Percentiles rank a stretch among this genome's conserved stretches.
Conservation (phyloP, 176 grass and related monocot species). For the Melocanna baccifera region DNA sequence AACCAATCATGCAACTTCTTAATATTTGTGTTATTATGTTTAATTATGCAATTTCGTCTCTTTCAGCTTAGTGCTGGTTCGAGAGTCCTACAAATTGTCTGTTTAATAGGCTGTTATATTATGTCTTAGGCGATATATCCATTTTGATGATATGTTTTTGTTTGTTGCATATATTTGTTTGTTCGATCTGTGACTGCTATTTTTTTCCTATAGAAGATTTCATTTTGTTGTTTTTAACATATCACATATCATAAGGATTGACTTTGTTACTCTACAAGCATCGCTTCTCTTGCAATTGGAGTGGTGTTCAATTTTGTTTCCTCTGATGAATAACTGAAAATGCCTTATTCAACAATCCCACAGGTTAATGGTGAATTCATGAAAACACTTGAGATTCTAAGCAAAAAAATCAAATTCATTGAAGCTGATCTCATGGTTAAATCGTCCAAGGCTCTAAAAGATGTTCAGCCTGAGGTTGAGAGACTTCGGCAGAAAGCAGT, state of each 20-base stretch:
- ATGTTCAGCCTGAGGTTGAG: conserved; percentile 88
- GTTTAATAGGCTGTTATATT: background rate
- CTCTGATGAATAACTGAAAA: conserved; percentile 16
- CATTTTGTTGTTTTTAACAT: conserved; percentile 10
- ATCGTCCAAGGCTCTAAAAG: conserved; percentile 81
- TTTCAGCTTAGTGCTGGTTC: background rate
- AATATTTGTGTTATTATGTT: background rate
- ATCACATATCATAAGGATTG: background rate
- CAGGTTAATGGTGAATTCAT: conserved; percentile 97
- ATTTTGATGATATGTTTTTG: conserved; percentile 16
- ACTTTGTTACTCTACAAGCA: background rate
- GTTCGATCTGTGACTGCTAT: background rate
- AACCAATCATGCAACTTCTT: background rate
- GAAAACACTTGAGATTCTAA: conserved; percentile 80
- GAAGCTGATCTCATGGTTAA: conserved; percentile 82
- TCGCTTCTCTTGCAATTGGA: conserved; percentile 6
- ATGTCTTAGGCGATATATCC: background rate
- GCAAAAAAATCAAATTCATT: conserved; percentile 88
- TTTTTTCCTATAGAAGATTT: background rate
- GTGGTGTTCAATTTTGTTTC: background rate
- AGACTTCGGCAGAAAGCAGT: conserved; percentile 86
- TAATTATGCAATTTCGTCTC: background rate
- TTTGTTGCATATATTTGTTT: background rate
- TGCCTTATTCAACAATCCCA: conserved; percentile 25
- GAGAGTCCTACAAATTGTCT: background rate